Conservation (phyloP, 2,329 filamentous ascomycete species). For the Phaeosphaeria sp. region DNA sequence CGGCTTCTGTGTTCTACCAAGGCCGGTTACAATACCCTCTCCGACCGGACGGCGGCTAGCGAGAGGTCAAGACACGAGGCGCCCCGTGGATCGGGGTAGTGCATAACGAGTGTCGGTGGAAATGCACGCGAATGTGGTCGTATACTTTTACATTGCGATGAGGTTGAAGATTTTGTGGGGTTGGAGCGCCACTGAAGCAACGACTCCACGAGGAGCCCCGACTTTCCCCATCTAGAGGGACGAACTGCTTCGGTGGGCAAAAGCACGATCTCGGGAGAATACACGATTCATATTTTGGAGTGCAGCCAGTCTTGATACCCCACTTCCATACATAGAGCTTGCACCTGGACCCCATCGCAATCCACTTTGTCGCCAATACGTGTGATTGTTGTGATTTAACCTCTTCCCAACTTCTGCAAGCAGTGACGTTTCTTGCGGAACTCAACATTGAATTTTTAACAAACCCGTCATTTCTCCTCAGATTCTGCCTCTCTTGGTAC, state of each 20-base stretch:
- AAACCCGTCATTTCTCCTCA: neutral
- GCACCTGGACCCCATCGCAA: conserved; percentile 4
- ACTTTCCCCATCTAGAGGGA: conserved; percentile 11
- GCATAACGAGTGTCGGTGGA: conserved; percentile 25
- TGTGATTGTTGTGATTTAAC: conserved; percentile 4
- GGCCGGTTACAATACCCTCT: conserved; percentile 12
- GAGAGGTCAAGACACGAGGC: conserved; percentile 7
- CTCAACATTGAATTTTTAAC: neutral
- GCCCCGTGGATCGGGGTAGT: conserved; percentile 18
- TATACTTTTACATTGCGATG: neutral
- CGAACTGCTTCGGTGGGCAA: conserved; percentile 33
- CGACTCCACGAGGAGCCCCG: conserved; percentile 24
- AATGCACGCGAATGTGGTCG: conserved; percentile 21
- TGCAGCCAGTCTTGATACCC: neutral
- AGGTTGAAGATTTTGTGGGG: conserved; percentile 8
- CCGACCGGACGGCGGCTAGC: conserved; percentile 7
- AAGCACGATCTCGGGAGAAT: conserved; percentile 19
- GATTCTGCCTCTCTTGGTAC: neutral
- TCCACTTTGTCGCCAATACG: conserved; percentile 2
- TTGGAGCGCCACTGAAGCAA: conserved; percentile 17
- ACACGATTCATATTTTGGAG: conserved; percentile 9
- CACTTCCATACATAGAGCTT: neutral
- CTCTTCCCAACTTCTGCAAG: neutral
- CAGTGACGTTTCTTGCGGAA: neutral
- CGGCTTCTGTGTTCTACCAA: neutral